Conservation (phyloP, 83 land plant species). For the Larix sibirica region DNA sequence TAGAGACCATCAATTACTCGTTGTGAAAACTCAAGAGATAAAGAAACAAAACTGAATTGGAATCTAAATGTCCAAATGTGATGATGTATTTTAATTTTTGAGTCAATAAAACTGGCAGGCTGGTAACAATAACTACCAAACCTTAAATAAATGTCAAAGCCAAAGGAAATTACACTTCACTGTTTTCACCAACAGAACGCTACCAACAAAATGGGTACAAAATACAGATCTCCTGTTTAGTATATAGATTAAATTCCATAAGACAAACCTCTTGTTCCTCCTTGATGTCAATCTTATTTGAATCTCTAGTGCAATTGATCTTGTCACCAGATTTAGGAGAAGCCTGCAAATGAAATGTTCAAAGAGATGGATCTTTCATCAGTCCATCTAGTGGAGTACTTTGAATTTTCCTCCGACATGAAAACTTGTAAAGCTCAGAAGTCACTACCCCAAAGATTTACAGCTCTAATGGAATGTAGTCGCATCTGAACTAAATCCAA, state of each 20-base stretch:
- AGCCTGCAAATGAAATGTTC: too few relatives aligned
- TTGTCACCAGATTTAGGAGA: too few relatives aligned
- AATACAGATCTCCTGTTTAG: neutral
- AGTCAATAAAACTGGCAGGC: neutral
- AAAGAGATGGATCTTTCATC: neutral
- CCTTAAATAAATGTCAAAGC: neutral
- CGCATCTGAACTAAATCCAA: too few relatives aligned
- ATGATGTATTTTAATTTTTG: neutral
- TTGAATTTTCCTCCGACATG: too few relatives aligned
- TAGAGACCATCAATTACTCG: neutral
- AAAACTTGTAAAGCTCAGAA: too few relatives aligned
- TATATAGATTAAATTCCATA: neutral
- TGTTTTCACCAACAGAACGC: neutral
- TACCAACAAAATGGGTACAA: neutral
- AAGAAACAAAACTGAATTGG: neutral
- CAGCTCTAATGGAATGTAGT: too few relatives aligned
- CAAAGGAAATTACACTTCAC: neutral
- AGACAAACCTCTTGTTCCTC: conserved; percentile 10
- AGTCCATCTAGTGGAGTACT: too few relatives aligned
- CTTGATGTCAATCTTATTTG: neutral
- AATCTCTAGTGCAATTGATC: neutral
- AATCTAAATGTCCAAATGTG: neutral
- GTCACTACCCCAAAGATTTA: too few relatives aligned
- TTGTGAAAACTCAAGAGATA: neutral
- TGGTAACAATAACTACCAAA: neutral